Percentiles rank a stretch among this genome's conserved stretches.
Evolutionary conservation across 2,329 filamentous ascomycete species (phyloP).

Genomic region (Aaosphaeria arxii): DNA sequence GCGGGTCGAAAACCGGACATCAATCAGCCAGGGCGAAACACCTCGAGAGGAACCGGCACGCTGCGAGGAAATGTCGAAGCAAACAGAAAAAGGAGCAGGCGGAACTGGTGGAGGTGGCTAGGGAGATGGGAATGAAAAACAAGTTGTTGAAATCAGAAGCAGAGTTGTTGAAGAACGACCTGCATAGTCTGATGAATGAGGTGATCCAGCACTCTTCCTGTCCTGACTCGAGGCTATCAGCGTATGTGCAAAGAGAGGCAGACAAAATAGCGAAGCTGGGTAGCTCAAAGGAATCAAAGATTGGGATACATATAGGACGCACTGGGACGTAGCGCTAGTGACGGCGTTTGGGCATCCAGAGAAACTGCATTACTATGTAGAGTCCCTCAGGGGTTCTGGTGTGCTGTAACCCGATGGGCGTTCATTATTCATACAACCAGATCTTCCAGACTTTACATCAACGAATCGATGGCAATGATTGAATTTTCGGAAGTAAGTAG

Average conservation of each 20-base stretch:
- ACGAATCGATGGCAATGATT: too few relatives aligned
- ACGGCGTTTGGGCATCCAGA: too few relatives aligned
- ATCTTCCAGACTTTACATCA: too few relatives aligned
- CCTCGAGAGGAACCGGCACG: conserved; percentile 66
- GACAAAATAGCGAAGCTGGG: conserved; percentile 3
- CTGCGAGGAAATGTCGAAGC: conserved; percentile 69
- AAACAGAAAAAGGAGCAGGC: conserved; percentile 60
- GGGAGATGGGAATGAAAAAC: conserved; percentile 28
- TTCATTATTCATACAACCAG: too few relatives aligned
- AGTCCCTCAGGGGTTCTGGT: too few relatives aligned
- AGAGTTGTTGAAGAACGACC: conserved; percentile 16
- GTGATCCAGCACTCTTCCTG: conserved; percentile 22
- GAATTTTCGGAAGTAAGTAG: too few relatives aligned
- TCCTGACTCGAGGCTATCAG: conserved; percentile 17
- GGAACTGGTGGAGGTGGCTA: conserved; percentile 44
- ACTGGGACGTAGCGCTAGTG: too few relatives aligned
- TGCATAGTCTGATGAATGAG: conserved; percentile 20
- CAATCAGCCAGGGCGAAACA: conserved; percentile 24
- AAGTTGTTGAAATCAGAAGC: conserved; percentile 26
- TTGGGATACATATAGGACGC: too few relatives aligned
- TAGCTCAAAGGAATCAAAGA: too few relatives aligned
- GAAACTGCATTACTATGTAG: too few relatives aligned
- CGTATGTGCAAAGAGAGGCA: conserved; percentile 25
- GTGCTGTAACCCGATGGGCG: too few relatives aligned
- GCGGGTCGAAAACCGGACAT: too few relatives aligned